These are phyloP conservation scores for Phytophthora lateralis DNA, from an alignment of 352 stramenopile genomes.

Conservation along the genomic window DNA sequence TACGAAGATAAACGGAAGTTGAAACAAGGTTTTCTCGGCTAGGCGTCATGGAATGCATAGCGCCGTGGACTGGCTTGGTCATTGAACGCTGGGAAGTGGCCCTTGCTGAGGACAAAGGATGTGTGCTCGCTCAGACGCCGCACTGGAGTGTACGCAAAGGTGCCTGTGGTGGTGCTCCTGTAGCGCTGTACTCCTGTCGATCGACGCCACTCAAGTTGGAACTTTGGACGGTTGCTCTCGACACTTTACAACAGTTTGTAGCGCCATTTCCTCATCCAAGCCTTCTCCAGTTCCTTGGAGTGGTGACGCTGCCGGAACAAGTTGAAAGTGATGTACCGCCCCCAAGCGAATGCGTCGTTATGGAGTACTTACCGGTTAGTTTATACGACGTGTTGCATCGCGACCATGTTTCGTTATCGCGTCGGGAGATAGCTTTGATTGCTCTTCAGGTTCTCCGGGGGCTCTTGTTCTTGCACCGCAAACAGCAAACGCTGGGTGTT, in stretches of 20 bases:
- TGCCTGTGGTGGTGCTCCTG: constrained; percentile 22
- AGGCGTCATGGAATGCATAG: constrained; percentile 22
- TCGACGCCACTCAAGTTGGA: constrained; percentile 36
- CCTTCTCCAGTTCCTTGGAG: constrained; percentile 49
- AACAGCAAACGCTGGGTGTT: constrained; percentile 42
- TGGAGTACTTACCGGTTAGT: constrained; percentile 48
- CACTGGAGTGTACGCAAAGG: constrained; percentile 45
- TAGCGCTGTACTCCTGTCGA: constrained; percentile 48
- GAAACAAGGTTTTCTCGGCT: constrained; percentile 1
- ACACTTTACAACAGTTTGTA: constrained; percentile 35
- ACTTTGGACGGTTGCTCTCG: constrained; percentile 41
- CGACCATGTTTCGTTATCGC: constrained; percentile 43
- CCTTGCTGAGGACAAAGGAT: constrained; percentile 16
- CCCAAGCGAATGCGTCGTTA: constrained; percentile 39
- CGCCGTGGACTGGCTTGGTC: constrained; percentile 29
- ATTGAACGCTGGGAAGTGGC: constrained; percentile 27
- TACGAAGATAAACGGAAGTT: constrained; percentile 9
- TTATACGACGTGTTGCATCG: constrained; percentile 64
- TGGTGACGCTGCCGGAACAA: constrained; percentile 25
- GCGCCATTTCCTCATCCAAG: constrained; percentile 49
- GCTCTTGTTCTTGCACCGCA: constrained; percentile 50
- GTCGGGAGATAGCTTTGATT: constrained; percentile 52
- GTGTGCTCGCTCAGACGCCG: constrained; percentile 36
- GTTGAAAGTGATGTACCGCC: constrained; percentile 1
- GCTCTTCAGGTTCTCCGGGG: constrained; percentile 44